These are phyloP conservation scores for Claviceps africana DNA, from an alignment of 2,329 filamentous ascomycete species.

Conservation along the genomic window DNA sequence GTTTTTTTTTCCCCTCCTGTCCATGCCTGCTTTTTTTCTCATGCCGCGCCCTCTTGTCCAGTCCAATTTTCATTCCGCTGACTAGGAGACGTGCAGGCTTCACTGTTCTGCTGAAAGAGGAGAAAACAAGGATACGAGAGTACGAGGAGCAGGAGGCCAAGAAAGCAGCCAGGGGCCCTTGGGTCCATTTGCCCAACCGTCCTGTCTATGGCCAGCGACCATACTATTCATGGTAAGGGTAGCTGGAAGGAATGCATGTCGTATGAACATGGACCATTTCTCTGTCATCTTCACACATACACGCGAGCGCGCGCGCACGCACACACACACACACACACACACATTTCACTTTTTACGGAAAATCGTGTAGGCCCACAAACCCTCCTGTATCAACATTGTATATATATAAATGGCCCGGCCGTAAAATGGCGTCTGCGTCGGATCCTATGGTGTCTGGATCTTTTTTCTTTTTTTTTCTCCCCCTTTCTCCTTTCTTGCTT, in stretches of 20 bases:
- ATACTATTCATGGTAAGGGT: slow-evolving; percentile 76
- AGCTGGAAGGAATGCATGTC: background rate
- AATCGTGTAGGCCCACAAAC: background rate
- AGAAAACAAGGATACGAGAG: slow-evolving; percentile 73
- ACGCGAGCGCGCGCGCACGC: too few species aligned
- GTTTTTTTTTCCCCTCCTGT: background rate
- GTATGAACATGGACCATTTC: background rate
- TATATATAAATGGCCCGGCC: slow-evolving; percentile 8
- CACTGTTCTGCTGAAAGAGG: slow-evolving; percentile 77
- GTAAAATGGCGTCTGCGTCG: slow-evolving; percentile 11
- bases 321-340: too few species aligned
- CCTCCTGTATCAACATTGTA: slow-evolving; percentile 19
- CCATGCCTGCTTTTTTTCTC: background rate
- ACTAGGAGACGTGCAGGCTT: slow-evolving; percentile 40
- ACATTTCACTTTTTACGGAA: background rate
- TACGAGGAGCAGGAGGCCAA: slow-evolving; percentile 66
- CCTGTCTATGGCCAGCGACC: slow-evolving; percentile 73
- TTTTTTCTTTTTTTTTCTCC: too few species aligned
- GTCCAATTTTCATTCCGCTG: background rate
- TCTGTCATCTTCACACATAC: background rate
- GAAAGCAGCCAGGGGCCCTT: slow-evolving; percentile 60
- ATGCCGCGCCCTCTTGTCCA: background rate
- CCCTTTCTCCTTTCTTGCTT: background rate
- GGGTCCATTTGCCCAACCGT: slow-evolving; percentile 78
- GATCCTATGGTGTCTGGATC: background rate